Evolutionary conservation across 2,329 filamentous ascomycete species (phyloP).

Genomic region (Aureobasidium sp.): DNA sequence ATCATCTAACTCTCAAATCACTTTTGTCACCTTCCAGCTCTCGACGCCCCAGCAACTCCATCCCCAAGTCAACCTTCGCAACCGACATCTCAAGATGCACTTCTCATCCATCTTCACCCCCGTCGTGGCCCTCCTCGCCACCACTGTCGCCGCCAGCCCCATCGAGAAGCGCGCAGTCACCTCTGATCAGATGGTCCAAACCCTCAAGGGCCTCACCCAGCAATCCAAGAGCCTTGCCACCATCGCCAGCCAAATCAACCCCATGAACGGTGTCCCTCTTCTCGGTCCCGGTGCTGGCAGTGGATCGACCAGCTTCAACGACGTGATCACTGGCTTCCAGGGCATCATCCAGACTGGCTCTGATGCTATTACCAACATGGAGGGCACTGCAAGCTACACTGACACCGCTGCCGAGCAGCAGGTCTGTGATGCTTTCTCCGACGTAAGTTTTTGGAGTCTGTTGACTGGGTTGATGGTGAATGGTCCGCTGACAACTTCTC

Average conservation of each 20-base stretch:
- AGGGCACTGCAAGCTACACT: slow-evolving; percentile 17
- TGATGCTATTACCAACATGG: slow-evolving; percentile 19
- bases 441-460: slow-evolving; percentile 12
- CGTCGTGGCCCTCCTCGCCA: slow-evolving; percentile 1
- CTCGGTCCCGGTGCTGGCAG: neutral
- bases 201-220: slow-evolving; percentile 15
- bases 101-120: neutral
- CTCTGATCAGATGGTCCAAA: slow-evolving; percentile 11
- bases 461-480: no score
- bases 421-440: slow-evolving; percentile 26
- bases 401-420: slow-evolving; percentile 16
- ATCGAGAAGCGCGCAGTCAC: slow-evolving; percentile 15
- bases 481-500: no score
- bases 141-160: neutral
- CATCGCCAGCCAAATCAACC: slow-evolving; percentile 7
- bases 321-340: slow-evolving; percentile 27
- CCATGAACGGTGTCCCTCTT: slow-evolving; percentile 1
- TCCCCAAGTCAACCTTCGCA: neutral
- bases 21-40: neutral
- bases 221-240: slow-evolving; percentile 12
- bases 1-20: neutral
- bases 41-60: neutral
- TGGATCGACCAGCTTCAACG: slow-evolving; percentile 17
- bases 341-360: slow-evolving; percentile 26
- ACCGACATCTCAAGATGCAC: neutral